phyloP scores from a whole-genome alignment of 2,329 filamentous ascomycete species.

The Gaeumannomyces tritici region DNA sequence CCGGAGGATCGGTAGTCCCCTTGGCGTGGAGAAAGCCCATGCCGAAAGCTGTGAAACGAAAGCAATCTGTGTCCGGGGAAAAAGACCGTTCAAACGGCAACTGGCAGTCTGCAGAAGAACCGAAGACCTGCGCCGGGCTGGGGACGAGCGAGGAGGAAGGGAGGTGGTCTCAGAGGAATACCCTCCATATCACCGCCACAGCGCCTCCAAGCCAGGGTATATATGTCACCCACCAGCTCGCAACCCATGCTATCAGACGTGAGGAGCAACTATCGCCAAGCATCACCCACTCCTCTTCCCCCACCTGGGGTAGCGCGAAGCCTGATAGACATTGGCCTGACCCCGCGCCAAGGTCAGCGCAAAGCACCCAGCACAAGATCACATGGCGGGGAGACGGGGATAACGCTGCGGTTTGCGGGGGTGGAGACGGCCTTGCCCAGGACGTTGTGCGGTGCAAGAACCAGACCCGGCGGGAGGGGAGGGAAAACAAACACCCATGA shows the following conservation, averaged over 20 bases:
- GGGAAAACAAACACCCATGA: neutral
- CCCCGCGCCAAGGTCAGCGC: neutral
- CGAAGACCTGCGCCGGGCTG: neutral
- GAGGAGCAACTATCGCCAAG: neutral
- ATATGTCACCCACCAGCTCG: neutral
- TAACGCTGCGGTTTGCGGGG: neutral
- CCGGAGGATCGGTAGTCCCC: neutral
- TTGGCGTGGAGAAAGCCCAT: constrained; percentile 1
- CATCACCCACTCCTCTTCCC: neutral
- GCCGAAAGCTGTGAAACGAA: neutral
- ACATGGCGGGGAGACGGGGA: neutral
- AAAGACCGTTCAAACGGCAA: no score
- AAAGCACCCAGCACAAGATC: neutral
- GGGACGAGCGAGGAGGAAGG: neutral
- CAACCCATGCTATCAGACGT: neutral
- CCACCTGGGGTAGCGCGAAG: neutral
- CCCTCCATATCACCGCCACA: neutral
- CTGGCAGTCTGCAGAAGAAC: neutral
- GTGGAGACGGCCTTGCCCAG: neutral
- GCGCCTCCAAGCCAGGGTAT: no score
- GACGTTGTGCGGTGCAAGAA: neutral
- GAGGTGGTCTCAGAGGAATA: neutral
- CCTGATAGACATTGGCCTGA: neutral
- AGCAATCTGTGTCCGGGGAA: no score
- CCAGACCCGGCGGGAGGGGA: no score